These are phyloP conservation scores for Candida neerlandica DNA, from an alignment of 1,139 yeast genomes.

Conservation along the genomic window DNA sequence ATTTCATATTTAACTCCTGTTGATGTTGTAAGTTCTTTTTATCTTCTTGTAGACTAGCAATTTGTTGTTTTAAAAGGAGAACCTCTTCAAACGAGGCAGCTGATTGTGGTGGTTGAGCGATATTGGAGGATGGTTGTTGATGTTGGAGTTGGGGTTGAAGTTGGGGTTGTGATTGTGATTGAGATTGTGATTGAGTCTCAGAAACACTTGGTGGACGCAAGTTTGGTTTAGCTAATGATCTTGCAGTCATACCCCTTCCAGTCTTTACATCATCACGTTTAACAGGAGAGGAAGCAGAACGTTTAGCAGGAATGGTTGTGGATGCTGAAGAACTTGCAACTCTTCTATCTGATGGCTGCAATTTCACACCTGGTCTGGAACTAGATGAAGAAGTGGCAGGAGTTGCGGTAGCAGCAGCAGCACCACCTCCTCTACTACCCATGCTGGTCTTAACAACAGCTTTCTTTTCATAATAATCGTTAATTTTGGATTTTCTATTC, in stretches of 20 bases:
- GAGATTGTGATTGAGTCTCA: background rate
- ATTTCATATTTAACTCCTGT: conserved; percentile 10
- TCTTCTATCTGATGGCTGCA: conserved; percentile 7
- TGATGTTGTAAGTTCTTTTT: conserved; percentile 19
- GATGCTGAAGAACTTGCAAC: conserved; percentile 7
- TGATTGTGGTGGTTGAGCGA: conserved; percentile 2
- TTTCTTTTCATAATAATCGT: conserved; percentile 51
- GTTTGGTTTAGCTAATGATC: conserved; percentile 33
- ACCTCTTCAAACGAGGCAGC: conserved; percentile 17
- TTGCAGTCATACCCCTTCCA: conserved; percentile 42
- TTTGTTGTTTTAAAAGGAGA: conserved; percentile 49
- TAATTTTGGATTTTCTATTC: conserved; percentile 67
- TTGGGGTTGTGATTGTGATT: background rate
- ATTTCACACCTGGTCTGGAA: conserved; percentile 15
- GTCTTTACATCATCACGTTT: conserved; percentile 41
- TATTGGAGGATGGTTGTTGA: background rate
- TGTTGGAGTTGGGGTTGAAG: background rate
- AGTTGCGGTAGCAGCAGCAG: conserved; percentile 3
- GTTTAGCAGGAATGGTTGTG: conserved; percentile 57
- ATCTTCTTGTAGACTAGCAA: conserved; percentile 44
- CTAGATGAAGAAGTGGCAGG: conserved; percentile 12
- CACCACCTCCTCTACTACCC: conserved; percentile 2
- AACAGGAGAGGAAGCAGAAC: conserved; percentile 69
- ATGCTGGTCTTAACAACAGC: conserved; percentile 54
- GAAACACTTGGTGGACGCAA: conserved; percentile 16